Base-by-base conservation (phyloP, 768 basidiomycete genomes). In the Pleurotus cornucopiae region DNA sequence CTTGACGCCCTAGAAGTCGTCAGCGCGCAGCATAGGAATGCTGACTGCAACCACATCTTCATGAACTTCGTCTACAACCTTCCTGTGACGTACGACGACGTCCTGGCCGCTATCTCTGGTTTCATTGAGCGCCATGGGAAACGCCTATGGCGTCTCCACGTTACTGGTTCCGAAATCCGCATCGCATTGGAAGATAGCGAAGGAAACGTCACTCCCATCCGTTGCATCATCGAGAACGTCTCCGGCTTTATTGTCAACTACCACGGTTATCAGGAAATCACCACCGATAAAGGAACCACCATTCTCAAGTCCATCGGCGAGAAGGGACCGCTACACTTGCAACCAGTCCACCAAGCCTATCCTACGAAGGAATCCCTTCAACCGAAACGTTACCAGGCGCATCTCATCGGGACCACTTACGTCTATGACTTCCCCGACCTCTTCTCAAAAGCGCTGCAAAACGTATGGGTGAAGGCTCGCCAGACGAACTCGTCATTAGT, bases 91-190 rank as follows among this genome's bases (percentile, higher is more conserved):
- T 98, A 98, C 64, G 95, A 98, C 59, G 96, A 98, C 64, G 95
- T 98, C 6, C 84, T 98, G 54, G 90, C 92, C 46, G 97, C 97
- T 12, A 91, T 98, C 57, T 88, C 95, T n/a, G 97, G 97, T 43
- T 99, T 99, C 78, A 94, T 99, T 63, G 97, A 98, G 63, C 89
- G 97, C 39, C 97, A 99, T 66, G 97, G 97, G 58, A 98, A 98
- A 75, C 83, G 97, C 23, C 80, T 98, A 52, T 99, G 97, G 97
- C 88, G 97, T 58, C 82, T 99, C 60, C 94, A 97, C 64, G 97
- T 98, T 59, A 98, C 95, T 20, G 92, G 94, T 54, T 96, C 96
- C 12, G 97, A 99, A 73, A 98, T 99, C 65, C 84, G 97, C 52
- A 92, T 98, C 62, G 81, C 88, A 25, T 81, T 99, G 48, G 97